A percentile compares a stretch with the other conserved stretches of the same genome.
phyloP scores from a whole-genome alignment of 192 early-diverging fungal species.

The Backusella sp. region DNA sequence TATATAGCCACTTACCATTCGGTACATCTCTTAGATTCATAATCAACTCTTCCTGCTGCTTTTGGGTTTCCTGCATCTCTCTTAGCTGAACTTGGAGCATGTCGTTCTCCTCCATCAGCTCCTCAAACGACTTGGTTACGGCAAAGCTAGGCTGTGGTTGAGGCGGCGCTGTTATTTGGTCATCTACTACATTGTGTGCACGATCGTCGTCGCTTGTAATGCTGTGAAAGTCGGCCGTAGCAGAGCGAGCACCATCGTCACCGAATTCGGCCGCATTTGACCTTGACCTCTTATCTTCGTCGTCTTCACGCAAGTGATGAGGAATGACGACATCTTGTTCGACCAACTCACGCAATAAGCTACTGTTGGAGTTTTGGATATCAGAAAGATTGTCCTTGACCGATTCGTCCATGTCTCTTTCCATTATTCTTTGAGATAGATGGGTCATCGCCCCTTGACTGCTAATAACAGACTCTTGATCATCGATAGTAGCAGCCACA shows the following conservation, averaged over 20 bases:
- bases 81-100: conserved; percentile 28
- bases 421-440: conserved; percentile 9
- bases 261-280: conserved; percentile 43
- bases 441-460: conserved; percentile 23
- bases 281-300: conserved; percentile 28
- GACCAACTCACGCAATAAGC: conserved; percentile 6
- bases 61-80: conserved; percentile 28
- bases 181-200: conserved; percentile 17
- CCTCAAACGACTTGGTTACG: conserved; percentile 33
- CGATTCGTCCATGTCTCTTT: conserved; percentile 26
- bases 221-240: conserved; percentile 24
- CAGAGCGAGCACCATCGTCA: conserved; percentile 34
- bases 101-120: conserved; percentile 41
- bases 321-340: not conserved
- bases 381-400: conserved; percentile 6
- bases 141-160: conserved; percentile 42
- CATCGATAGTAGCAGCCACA: conserved; percentile 43
- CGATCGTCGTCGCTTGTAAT: conserved; percentile 22
- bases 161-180: conserved; percentile 38
- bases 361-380: not conserved
- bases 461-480: conserved; percentile 40
- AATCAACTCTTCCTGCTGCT: conserved; percentile 36
- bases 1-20: not conserved
- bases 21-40: conserved; percentile 24
- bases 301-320: conserved; percentile 7